Percentiles rank a stretch among this genome's conserved stretches.
Evolutionary conservation across 345 rosid species (phyloP).

Genomic region (Clausena lansium): DNA sequence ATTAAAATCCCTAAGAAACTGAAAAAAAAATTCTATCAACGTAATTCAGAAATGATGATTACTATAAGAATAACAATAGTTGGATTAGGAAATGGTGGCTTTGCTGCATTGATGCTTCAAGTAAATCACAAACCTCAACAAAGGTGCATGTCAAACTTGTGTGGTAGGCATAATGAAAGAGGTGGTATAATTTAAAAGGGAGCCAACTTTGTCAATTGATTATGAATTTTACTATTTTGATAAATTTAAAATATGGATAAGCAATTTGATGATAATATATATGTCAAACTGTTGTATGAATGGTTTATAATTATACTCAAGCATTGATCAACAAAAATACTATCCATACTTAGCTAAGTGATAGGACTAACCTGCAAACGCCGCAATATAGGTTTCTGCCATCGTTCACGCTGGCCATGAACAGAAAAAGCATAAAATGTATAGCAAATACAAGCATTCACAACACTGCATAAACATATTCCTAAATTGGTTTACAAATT

Average conservation of each 20-base stretch:
- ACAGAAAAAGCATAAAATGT: neutral
- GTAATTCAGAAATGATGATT: too few species aligned
- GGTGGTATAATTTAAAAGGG: neutral
- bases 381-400: conserved; percentile 97
- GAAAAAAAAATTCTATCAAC: too few species aligned
- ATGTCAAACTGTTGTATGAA: neutral
- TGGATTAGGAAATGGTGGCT: too few species aligned
- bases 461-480: neutral
- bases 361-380: conserved; percentile 78
- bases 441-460: conserved; percentile 7
- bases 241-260: neutral
- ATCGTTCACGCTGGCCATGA: conserved; percentile 72
- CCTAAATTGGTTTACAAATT: neutral
- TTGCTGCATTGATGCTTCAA: too few species aligned
- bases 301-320: too few species aligned
- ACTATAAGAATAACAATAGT: too few species aligned
- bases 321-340: neutral
- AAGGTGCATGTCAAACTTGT: too few species aligned
- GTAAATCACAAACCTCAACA: too few species aligned
- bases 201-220: neutral
- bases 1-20: too few species aligned
- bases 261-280: neutral
- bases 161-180: too few species aligned
- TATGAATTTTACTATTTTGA: neutral
- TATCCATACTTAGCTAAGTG: conserved; percentile 10